These are phyloP conservation scores for Trichoderma virens DNA, from an alignment of 495 filamentous ascomycete species.

Conservation along the genomic window DNA sequence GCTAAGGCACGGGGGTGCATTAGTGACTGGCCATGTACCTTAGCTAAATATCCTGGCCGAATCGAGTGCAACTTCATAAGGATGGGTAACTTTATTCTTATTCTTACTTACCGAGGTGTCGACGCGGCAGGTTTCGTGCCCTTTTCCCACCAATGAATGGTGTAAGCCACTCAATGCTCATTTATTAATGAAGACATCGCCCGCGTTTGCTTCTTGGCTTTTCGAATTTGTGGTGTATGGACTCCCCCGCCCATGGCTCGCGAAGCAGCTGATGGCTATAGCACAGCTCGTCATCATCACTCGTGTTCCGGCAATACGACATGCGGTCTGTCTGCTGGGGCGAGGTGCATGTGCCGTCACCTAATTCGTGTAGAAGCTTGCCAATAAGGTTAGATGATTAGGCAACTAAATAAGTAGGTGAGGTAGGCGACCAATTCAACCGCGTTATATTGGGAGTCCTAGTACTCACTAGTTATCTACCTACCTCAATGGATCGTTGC, in stretches of 20 bases:
- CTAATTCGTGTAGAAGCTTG: background rate
- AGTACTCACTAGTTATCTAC: background rate
- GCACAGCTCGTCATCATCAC: background rate
- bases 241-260: too few relatives aligned
- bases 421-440: too few relatives aligned
- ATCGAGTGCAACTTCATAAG: background rate
- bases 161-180: too few relatives aligned
- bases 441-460: background rate
- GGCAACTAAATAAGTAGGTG: too few relatives aligned
- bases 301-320: background rate
- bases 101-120: background rate
- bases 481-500: background rate
- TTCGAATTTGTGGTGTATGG: too few relatives aligned
- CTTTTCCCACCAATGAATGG: background rate
- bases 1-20: background rate
- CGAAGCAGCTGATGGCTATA: background rate
- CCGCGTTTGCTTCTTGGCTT: too few relatives aligned
- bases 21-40: background rate
- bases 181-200: too few relatives aligned
- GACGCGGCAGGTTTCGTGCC: too few relatives aligned
- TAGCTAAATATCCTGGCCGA: background rate
- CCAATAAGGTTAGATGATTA: too few relatives aligned
- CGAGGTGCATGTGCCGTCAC: background rate
- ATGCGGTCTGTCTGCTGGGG: background rate
- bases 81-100: background rate